Evolutionary conservation across 768 basidiomycete genomes (phyloP), one percentile per base, ranked within the genome.

Genomic region (Nevesoporus exiguus): DNA sequence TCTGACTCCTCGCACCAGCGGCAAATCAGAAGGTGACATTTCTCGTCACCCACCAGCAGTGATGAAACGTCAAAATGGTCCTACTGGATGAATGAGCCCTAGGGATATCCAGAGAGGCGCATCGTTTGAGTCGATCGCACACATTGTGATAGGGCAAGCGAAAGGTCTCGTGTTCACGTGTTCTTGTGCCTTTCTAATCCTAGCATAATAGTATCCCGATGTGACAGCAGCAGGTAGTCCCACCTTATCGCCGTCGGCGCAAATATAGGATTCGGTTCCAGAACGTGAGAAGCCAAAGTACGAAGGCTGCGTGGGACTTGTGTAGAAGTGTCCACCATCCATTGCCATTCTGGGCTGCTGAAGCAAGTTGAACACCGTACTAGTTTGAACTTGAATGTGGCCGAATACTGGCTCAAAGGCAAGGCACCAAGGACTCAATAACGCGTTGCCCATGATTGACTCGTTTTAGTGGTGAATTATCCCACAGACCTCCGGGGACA

Each of bases 1-100:
- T 1, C 13, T 41, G 22, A 27, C 22, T 37, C 29, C 46, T 8
- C 29, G 46, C 33, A 8, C 15, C 46, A 30, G 31, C 15, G 42
- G 54, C 21, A 42, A 27, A 49, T 56, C 46, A 3, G 24, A 43
- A 17, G 17, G 17, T 17, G 14, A 6, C 19, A 21, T 21, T 51
- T 44, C 41, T 43, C 30, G 27, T 34, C 27, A 49, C 37, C 27
- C 13, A 19, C 13, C 15, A 17, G 33, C 14, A 33, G 33, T 29
- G 14, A 33, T 33, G 45, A 11, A 15, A 3, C 22, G 22, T 24
- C 24, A 39, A 39, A n/a, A n/a, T 3, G 13, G n/a, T 15, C 33
- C 47, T 43, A 34, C 57, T 45, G 50, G 17, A 52, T 54, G 37
- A 49, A 53, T 30, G 11, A 22, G 19, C 31, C 45, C 6, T 37